Base-by-base conservation (phyloP, 345 rosid genomes). In the Sisymbrium altissimum region DNA sequence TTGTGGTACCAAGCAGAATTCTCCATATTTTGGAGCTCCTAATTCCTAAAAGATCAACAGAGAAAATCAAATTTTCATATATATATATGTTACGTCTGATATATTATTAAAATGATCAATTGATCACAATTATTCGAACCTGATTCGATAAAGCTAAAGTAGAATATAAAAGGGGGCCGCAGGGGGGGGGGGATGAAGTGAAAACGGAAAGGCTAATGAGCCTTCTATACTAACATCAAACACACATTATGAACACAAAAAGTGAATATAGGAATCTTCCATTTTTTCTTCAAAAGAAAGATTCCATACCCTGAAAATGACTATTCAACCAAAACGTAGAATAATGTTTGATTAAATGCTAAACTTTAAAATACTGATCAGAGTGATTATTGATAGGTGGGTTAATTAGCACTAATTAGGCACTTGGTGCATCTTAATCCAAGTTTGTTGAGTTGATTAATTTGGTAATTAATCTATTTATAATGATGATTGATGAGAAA, bases 341-440 rank as follows among this genome's bases (percentile, higher is more conserved):
- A 36, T 33, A 65, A 18, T 25, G 3, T 38, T 17, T 38, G 27
- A 10, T 50, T 23, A 23, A 2, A 23, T 39, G 21, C 38, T 35
- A 9, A 38, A 27, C 7, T 25, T n/a, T 12, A 15, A 49, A 2
- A 29, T 7, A 29, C 4, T 6, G 53, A 14, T 43, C n/a, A 52
- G 48, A 6, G 49, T 58, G 32, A 25, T 71, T 48, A 60, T 38
- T 50, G 23, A 18, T 72, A 17, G 49, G 29, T 44, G 41, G 55
- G 41, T 60, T 72, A 44, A 36, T 55, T 35, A 55, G 65, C 52
- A 38, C 10, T 46, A 15, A 29, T 66, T 48, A 57, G 17, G 67
- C 67, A 9, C 61, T 66, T 58, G 29, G 15, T 66, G 72, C 67
- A 66, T 74, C 72, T 66, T 57, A 74, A 56, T 73, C 71, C 61